Evolutionary conservation across 1,284 basidiomycete species (phyloP).

Genomic region (Somion occarium): DNA sequence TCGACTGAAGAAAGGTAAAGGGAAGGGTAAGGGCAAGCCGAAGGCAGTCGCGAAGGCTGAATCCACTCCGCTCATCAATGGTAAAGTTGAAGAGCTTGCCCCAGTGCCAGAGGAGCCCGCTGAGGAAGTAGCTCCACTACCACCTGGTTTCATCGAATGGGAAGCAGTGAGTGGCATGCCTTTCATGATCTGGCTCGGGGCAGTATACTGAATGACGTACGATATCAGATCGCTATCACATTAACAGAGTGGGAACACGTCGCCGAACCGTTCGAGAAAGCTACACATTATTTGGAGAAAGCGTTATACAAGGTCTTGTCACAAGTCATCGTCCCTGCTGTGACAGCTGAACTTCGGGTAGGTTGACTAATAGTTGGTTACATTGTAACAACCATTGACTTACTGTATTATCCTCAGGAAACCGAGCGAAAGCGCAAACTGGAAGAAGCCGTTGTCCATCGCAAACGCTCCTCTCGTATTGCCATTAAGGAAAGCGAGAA

Average conservation of each 20-base stretch:
- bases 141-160: slow-evolving; percentile 68
- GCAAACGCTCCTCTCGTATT: slow-evolving; percentile 83
- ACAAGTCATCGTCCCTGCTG: slow-evolving; percentile 59
- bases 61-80: not conserved
- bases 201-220: slow-evolving; percentile 3
- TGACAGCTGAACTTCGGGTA: slow-evolving; percentile 62
- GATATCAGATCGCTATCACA: slow-evolving; percentile 68
- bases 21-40: not conserved
- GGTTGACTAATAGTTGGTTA: slow-evolving; percentile 19
- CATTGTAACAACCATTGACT: too few relatives aligned
- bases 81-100: not conserved
- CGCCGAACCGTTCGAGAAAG: slow-evolving; percentile 64
- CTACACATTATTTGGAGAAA: slow-evolving; percentile 77
- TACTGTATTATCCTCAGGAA: slow-evolving; percentile 52
- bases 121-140: slow-evolving; percentile 5
- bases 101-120: slow-evolving; percentile 17
- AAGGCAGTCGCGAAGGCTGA: not conserved
- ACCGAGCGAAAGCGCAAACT: slow-evolving; percentile 53
- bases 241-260: slow-evolving; percentile 78
- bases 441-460: slow-evolving; percentile 67
- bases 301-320: slow-evolving; percentile 66
- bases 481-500: slow-evolving; percentile 69
- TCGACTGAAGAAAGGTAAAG: not conserved
- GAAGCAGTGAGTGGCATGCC: slow-evolving; percentile 66
- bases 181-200: not conserved